Evolutionary conservation across 2,329 filamentous ascomycete genomes (phyloP), one percentile per base, ranked within the genome.

Genomic region (Leptographium galeiforme): DNA sequence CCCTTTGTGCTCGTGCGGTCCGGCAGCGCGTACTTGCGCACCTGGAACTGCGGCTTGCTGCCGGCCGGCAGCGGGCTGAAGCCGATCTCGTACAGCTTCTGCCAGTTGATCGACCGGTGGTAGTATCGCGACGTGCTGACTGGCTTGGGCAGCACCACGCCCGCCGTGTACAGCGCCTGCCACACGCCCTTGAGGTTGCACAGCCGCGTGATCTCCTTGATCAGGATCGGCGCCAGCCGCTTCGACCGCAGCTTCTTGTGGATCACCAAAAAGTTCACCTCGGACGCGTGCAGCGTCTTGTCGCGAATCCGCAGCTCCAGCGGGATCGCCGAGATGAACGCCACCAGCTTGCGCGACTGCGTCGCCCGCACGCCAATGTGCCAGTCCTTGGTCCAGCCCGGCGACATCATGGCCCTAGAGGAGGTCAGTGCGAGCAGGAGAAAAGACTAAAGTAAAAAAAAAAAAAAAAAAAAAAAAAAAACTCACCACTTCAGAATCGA

Each of bases 251-350:
- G 81, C 71, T 97, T 97, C 76, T 97, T 97, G 76, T 98, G 93
- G 53, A 98, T 85, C 64, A 90, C 95, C 60, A 98, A 83, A 71
- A 97, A 98, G 74, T 98, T 98, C 70, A 98, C 93, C 68, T 98
- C 93, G 49, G 87, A 89, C 60, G 87, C 84, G 57, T 82, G 79
- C 56, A 98, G 71, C 54, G 79, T 71, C 56, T 86, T 86, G 56
- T 85, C 75, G 58, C 90, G 86, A 45, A 98, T 83, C 51, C 85
- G 83, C 54, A 98, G 74, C 59, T 84, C 78, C 56, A 93, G 84
- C 1, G 93, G 93, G 47, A 97, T 87, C 61, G 89, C 93, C 43
- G 89, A 94, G 65, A 98, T 97, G 69, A 95, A 96, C 53, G 90
- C 93, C 51, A 96, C 89, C 16, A 98, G 81, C 65, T 91, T 94